These are phyloP conservation scores for Hibiscus tridactylites DNA, from an alignment of 345 rosid species.

Conservation along the genomic window DNA sequence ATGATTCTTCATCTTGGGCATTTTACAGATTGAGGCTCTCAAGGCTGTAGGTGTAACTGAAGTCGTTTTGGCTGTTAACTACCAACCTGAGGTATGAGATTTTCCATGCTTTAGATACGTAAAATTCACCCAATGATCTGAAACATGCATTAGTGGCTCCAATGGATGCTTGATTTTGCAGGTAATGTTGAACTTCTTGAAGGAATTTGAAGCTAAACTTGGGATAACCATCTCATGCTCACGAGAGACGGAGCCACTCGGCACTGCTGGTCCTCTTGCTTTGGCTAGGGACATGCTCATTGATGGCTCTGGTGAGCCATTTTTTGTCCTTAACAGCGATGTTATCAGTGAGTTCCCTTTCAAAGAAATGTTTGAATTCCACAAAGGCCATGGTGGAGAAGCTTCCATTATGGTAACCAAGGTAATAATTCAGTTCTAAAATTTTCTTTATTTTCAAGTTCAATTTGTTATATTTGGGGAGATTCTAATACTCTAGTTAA, in stretches of 20 bases:
- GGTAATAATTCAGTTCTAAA: constrained; percentile 29
- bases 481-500: neutral
- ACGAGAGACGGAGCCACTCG: constrained; percentile 95
- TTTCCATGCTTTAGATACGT: neutral
- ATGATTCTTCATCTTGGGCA: constrained; percentile 3
- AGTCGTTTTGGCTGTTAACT: constrained; percentile 93
- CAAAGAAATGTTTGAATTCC: constrained; percentile 75
- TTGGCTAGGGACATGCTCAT: constrained; percentile 83
- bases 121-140: neutral
- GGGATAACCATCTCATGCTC: constrained; percentile 90
- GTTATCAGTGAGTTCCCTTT: constrained; percentile 94
- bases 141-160: neutral
- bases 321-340: constrained; percentile 96
- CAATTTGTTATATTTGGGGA: neutral
- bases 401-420: constrained; percentile 99
- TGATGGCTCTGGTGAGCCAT: constrained; percentile 77
- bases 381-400: constrained; percentile 86
- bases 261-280: constrained; percentile 97
- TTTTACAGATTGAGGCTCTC: constrained; percentile 81
- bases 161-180: constrained; percentile 17
- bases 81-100: constrained; percentile 77
- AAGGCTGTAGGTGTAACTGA: constrained; percentile 88
- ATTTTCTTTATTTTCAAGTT: neutral
- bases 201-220: constrained; percentile 81
- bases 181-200: constrained; percentile 92